Conservation (phyloP, 805 yeast species). For the Yarrowia sp. region DNA sequence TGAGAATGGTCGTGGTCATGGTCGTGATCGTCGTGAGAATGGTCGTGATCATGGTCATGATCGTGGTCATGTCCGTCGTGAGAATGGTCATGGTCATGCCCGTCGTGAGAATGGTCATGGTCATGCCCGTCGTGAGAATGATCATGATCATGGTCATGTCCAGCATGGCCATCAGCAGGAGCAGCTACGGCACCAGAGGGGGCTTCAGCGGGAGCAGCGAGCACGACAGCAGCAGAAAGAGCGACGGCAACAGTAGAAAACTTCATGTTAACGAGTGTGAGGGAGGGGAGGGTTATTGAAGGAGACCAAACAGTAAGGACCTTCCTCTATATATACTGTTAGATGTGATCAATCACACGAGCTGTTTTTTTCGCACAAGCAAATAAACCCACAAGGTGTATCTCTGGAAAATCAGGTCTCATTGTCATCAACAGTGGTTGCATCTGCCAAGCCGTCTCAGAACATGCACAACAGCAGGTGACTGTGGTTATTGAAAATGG, state of each 20-base stretch:
- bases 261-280: constrained; percentile 25
- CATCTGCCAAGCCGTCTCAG: no score
- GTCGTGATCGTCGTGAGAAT: constrained; percentile 25
- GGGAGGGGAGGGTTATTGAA: neutral
- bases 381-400: constrained; percentile 34
- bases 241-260: constrained; percentile 26
- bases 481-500: no score
- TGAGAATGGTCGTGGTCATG: constrained; percentile 6
- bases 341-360: no score
- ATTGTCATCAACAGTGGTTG: no score
- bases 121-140: neutral
- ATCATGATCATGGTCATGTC: neutral
- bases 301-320: no score
- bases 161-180: neutral
- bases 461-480: no score
- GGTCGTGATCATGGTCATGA: constrained; percentile 14
- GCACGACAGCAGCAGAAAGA: constrained; percentile 17
- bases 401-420: neutral
- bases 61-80: no score
- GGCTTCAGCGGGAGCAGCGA: neutral
- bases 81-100: neutral
- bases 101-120: neutral
- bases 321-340: no score
- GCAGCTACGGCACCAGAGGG: neutral
- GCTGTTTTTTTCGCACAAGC: neutral